Conservation (phyloP, 2,329 filamentous ascomycete genomes). For the Cordyceps farinosa region DNA sequence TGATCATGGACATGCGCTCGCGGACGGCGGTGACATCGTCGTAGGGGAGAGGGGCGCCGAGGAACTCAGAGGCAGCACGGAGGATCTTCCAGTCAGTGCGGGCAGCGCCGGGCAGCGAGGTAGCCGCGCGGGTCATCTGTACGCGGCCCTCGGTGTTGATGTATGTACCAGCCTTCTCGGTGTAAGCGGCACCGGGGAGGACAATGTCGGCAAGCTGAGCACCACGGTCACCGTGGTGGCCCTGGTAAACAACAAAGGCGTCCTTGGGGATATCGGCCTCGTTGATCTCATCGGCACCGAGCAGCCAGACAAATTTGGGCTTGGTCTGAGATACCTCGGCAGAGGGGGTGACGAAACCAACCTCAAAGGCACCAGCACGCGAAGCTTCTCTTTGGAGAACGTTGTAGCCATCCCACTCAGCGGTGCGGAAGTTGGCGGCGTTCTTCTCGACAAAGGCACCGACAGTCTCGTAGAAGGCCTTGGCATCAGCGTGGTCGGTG, state of each 20-base stretch:
- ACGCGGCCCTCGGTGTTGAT: constrained; percentile 97
- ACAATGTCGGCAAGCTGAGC: constrained; percentile 91
- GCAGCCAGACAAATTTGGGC: constrained; percentile 94
- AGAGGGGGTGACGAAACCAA: constrained; percentile 89
- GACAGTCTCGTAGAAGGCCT: constrained; percentile 88
- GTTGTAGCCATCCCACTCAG: constrained; percentile 97
- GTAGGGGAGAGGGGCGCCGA: constrained; percentile 82
- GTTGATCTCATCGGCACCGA: constrained; percentile 88
- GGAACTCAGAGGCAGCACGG: constrained; percentile 85
- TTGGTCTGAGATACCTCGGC: constrained; percentile 75
- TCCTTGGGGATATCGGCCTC: constrained; percentile 88
- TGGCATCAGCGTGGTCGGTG: constrained; percentile 85
- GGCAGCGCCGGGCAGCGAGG: constrained; percentile 80
- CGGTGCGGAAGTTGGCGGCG: constrained; percentile 77
- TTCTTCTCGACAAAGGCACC: constrained; percentile 93
- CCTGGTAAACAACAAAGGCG: constrained; percentile 96
- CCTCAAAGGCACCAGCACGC: constrained; percentile 87
- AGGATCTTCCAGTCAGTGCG: constrained; percentile 99
- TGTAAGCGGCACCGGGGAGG: constrained; percentile 92
- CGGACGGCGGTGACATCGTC: constrained; percentile 86
- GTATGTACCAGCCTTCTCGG: constrained; percentile 93
- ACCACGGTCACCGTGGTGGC: constrained; percentile 92
- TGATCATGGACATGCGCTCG: constrained; percentile 93
- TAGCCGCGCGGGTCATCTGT: constrained; percentile 88
- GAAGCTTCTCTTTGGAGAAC: constrained; percentile 92